A percentile compares a stretch with the other conserved stretches of the same genome.
phyloP scores from a whole-genome alignment of 306 rosid genomes.

The Sesbania bispinosa region DNA sequence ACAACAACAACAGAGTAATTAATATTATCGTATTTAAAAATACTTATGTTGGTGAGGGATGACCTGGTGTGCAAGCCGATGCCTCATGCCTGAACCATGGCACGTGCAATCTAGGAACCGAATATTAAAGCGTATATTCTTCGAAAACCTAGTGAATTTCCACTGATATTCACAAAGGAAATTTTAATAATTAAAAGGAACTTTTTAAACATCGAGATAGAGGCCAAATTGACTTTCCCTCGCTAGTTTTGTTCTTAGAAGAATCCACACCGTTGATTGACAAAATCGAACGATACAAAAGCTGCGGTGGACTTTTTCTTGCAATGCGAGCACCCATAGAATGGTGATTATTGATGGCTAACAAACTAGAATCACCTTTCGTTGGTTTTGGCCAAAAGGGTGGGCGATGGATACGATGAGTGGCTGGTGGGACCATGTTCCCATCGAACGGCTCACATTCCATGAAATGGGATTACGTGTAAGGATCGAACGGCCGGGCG shows the following conservation, averaged over 20 bases:
- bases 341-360: too few relatives aligned
- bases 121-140: conserved; percentile 42
- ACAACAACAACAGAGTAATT: background rate
- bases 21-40: conserved; percentile 6
- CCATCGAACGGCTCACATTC: background rate
- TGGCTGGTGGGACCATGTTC: conserved; percentile 9
- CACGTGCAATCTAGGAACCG: conserved; percentile 25
- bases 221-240: background rate
- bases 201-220: background rate
- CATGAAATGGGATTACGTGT: background rate
- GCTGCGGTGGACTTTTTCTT: background rate
- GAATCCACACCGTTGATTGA: background rate
- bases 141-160: too few relatives aligned
- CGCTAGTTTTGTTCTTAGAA: background rate
- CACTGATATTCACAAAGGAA: too few relatives aligned
- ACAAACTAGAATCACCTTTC: background rate
- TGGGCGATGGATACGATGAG: conserved; percentile 1
- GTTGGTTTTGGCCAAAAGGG: background rate
- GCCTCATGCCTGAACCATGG: background rate
- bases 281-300: background rate
- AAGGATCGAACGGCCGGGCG: conserved; percentile 17
- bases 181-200: too few relatives aligned
- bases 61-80: background rate
- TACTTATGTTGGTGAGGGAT: background rate
- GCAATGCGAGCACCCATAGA: too few relatives aligned